phyloP scores from a whole-genome alignment of 192 early-diverging fungal genomes.

The Entomortierella chlamydospora region DNA sequence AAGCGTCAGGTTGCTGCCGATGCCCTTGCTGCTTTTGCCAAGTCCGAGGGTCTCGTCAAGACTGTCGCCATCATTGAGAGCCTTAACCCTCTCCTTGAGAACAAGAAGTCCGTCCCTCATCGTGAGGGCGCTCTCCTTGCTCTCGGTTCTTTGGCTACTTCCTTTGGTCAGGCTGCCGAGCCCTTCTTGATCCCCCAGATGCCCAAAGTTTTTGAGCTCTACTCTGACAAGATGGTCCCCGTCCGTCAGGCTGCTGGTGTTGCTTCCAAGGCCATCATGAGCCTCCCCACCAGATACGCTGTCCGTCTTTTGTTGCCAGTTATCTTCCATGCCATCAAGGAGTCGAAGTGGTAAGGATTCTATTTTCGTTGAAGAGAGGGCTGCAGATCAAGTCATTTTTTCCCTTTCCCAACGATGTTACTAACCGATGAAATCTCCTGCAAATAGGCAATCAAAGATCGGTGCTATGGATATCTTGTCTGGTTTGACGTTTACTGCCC shows the following conservation, averaged over 20 bases:
- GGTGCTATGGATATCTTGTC: conserved; percentile 59
- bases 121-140: conserved; percentile 73
- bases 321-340: conserved; percentile 69
- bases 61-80: conserved; percentile 68
- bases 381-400: conserved; percentile 31
- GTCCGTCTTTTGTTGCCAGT: conserved; percentile 54
- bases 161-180: conserved; percentile 71
- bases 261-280: conserved; percentile 58
- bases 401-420: conserved; percentile 28
- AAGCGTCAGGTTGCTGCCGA: conserved; percentile 51
- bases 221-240: conserved; percentile 67
- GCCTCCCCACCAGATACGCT: conserved; percentile 59
- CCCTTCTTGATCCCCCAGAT: conserved; percentile 75
- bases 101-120: conserved; percentile 76
- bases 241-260: conserved; percentile 58
- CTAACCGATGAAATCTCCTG: not conserved
- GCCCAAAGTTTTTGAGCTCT: conserved; percentile 69
- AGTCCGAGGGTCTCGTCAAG: conserved; percentile 60
- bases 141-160: conserved; percentile 65
- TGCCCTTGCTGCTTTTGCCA: conserved; percentile 50
- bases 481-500: conserved; percentile 57
- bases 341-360: conserved; percentile 48
- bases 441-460: conserved; percentile 73
- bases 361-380: not conserved
- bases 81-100: conserved; percentile 66